These are phyloP conservation scores for Sporothrix variecibatus DNA, from an alignment of 2,329 filamentous ascomycete genomes.

Conservation along the genomic window DNA sequence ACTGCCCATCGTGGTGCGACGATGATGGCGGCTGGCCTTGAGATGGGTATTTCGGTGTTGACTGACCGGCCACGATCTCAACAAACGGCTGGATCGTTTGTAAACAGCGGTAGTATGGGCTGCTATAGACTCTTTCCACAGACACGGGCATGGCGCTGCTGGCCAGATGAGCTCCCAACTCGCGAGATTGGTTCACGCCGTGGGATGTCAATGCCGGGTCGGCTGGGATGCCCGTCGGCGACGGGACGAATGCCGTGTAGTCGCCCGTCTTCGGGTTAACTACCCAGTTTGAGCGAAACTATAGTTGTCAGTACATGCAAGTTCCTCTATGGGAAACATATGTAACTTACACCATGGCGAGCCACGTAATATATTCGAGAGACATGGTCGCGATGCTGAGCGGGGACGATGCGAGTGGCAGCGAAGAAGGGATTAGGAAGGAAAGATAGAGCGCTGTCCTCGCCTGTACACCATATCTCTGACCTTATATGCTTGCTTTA, in stretches of 20 bases:
- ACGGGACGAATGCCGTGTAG: slow-evolving; percentile 72
- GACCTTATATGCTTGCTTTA: background rate
- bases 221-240: slow-evolving; percentile 83
- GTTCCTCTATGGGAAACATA: background rate
- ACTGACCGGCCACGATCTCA: slow-evolving; percentile 26
- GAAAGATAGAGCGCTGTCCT: background rate
- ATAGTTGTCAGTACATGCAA: background rate
- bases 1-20: slow-evolving; percentile 42
- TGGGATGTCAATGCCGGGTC: slow-evolving; percentile 87
- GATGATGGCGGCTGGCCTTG: background rate
- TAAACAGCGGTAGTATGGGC: slow-evolving; percentile 83
- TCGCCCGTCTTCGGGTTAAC: slow-evolving; percentile 78
- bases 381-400: slow-evolving; percentile 50
- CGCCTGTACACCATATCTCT: background rate
- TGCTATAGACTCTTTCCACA: slow-evolving; percentile 77
- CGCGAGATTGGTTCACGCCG: slow-evolving; percentile 78
- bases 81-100: slow-evolving; percentile 77
- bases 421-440: background rate
- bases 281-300: slow-evolving; percentile 91
- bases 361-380: slow-evolving; percentile 73
- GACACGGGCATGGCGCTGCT: slow-evolving; percentile 57
- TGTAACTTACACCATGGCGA: slow-evolving; percentile 68
- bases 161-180: slow-evolving; percentile 69
- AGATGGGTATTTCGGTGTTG: background rate
- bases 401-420: background rate